Evolutionary conservation across 345 rosid species (phyloP), one percentile per base, ranked within the genome.

Genomic region (Populus tremula): DNA sequence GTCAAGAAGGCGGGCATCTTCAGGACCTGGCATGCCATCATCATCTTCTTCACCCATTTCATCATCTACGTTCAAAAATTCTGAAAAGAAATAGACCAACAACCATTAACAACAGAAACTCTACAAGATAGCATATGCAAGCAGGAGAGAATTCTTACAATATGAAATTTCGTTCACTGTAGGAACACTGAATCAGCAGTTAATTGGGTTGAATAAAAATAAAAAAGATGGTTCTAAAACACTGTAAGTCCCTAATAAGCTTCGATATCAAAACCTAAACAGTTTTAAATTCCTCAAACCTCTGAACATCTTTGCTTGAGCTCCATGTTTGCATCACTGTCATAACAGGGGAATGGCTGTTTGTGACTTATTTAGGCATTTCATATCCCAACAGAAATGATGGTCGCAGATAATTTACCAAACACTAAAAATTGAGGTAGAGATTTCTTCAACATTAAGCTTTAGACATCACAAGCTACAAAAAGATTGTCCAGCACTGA

Each of bases 51-150:
- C 97, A 38, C 78, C 93, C 64, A 77, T 75, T 27, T 93, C 97
- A 86, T 96, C 98, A 78, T 96, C 94, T 65, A 90, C 94, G 69
- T 92, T 94, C 83, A 96, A 78, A 83, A 96, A 96, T 31, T 88
- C 99, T 96, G 86, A 41, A 70, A 65, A 72, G 41, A 78, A 82
- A 62, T 12, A 47, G 36, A 14, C 72, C 69, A 33, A 5, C 13
- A 49, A 53, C 38, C 31, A 61, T 70, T 20, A 27, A 45, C 31
- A 36, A 35, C 35, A 54, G 61, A 65, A 36, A 25, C 2, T 38
- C 43, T 12, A 41, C 33, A 7, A 41, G 4, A 67, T 13, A 9
- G 10, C 21, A n/a, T 38, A 66, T 12, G 31, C 21, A 31, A 29
- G 47, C 49, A 72, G 20, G 49, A 64, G 53, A 64, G 53, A 3